Conservation (phyloP, 176 grass and related monocot species). For the Musa acuminata region DNA sequence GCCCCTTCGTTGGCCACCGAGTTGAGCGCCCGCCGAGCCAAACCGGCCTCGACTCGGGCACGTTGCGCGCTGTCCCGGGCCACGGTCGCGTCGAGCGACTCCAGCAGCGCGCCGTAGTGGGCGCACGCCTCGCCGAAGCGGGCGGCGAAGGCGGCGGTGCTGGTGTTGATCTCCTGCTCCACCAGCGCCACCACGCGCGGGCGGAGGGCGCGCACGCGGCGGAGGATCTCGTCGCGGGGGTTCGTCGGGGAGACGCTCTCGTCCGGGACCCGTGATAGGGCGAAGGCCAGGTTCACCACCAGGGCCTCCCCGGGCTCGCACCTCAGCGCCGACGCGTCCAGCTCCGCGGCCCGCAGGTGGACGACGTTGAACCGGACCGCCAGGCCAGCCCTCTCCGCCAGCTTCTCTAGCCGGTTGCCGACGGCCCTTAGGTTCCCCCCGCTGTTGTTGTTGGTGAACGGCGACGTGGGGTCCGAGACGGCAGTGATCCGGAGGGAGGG, state of each 20-base stretch:
- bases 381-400: not conserved
- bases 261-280: conserved; percentile 58
- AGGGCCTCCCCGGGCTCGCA: conserved; percentile 14
- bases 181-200: conserved; percentile 50
- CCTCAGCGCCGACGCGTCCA: not conserved
- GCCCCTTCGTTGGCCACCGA: not conserved
- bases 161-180: conserved; percentile 79
- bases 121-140: conserved; percentile 57
- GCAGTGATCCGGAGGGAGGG: not conserved
- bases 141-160: conserved; percentile 47
- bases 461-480: conserved; percentile 1
- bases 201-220: conserved; percentile 54
- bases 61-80: conserved; percentile 24
- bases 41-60: not conserved
- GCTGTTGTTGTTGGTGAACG: not conserved
- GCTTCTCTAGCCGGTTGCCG: not conserved
- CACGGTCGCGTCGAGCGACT: conserved; percentile 43
- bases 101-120: conserved; percentile 56
- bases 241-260: conserved; percentile 82
- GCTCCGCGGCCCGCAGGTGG: not conserved
- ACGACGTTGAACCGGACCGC: not conserved
- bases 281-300: conserved; percentile 68
- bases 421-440: not conserved
- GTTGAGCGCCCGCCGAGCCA: not conserved
- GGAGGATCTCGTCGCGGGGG: conserved; percentile 71